Percentiles rank a stretch among this genome's conserved stretches.
Conservation (phyloP, 2,329 filamentous ascomycete genomes). For the Stemphylium beticola region DNA sequence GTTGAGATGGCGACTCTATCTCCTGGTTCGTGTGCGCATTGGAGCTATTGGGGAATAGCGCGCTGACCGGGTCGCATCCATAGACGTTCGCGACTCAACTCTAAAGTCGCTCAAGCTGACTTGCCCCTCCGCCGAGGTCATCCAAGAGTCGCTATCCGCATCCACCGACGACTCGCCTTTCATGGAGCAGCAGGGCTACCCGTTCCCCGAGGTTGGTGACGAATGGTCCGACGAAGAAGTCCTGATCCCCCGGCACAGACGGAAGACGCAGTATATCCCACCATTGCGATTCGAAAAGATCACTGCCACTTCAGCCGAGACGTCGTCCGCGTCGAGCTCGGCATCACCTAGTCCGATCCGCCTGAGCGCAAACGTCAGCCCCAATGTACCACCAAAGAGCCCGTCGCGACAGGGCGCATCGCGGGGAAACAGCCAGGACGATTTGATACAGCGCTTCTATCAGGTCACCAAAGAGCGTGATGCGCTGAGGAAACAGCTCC, state of each 20-base stretch:
- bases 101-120: constrained; percentile 45
- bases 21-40: constrained; percentile 27
- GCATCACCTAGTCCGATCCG: constrained; percentile 30
- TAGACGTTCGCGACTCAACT: constrained; percentile 47
- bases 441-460: constrained; percentile 47
- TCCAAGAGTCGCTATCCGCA: constrained; percentile 27
- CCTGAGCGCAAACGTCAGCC: constrained; percentile 29
- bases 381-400: constrained; percentile 45
- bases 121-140: constrained; percentile 46
- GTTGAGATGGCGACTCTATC: constrained; percentile 36
- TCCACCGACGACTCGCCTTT: constrained; percentile 22
- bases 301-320: constrained; percentile 27
- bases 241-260: constrained; percentile 40
- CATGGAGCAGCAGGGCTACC: constrained; percentile 29
- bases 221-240: constrained; percentile 49
- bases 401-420: constrained; percentile 42
- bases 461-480: constrained; percentile 48
- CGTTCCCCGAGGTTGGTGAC: constrained; percentile 40
- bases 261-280: constrained; percentile 39
- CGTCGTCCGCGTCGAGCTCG: constrained; percentile 35
- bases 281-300: constrained; percentile 32
- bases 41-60: constrained; percentile 13
- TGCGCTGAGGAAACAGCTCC: constrained; percentile 45
- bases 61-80: constrained; percentile 30
- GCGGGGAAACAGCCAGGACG: constrained; percentile 44